Evolutionary conservation across 108 stramenopile species (phyloP), one percentile per base, ranked within the genome.

Genomic region (Thalassiosira profunda): DNA sequence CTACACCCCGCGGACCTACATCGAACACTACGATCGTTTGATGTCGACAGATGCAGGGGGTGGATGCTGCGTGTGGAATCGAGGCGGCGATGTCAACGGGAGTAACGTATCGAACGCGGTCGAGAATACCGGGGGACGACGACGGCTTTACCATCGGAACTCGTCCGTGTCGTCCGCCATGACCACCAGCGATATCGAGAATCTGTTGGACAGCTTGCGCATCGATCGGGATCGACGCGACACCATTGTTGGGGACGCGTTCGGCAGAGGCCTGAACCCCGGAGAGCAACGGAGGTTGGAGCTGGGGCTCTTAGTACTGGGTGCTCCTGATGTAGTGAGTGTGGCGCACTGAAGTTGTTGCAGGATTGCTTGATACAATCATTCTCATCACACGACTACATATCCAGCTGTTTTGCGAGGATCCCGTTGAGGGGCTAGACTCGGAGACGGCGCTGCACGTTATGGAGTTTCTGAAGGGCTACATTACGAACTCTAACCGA

Each of bases 221-320:
- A 56, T 54, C 1, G 35, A 45, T 11, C 55, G 88, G 8, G 94
- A 91, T 14, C 77, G 91, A 1, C 46, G 55, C 5, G 74, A 81
- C 14, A 86, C 83, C 1, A 70, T 69, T 28, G 89, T 89, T 6
- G 94, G 94, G 4, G 83, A 83, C 67, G 42, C 86, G 8, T 81
- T 89, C 72, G 40, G 70, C 43, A 77, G 85, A 31, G 93, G 93
- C 18, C 72, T 94, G 48, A 79, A 63, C 52, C 78, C 84, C 47
- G 90, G 95, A 21, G 89, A 96, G 71, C 84, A 86, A 59, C 56
- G 88, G 15, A 70, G 96, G 6, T 68, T 96, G 14, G 83, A 84
- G 28, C 61, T 96, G 55, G 93, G 85, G 10, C 62, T 96, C 38
- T 89, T 79, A 34, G 86, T 83, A 37, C 49, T 87, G 53, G 65